Percentiles rank a stretch among this genome's conserved stretches.
These are phyloP conservation scores for Penicillium sp. DNA, from an alignment of 2,329 filamentous ascomycete genomes.

Conservation along the genomic window DNA sequence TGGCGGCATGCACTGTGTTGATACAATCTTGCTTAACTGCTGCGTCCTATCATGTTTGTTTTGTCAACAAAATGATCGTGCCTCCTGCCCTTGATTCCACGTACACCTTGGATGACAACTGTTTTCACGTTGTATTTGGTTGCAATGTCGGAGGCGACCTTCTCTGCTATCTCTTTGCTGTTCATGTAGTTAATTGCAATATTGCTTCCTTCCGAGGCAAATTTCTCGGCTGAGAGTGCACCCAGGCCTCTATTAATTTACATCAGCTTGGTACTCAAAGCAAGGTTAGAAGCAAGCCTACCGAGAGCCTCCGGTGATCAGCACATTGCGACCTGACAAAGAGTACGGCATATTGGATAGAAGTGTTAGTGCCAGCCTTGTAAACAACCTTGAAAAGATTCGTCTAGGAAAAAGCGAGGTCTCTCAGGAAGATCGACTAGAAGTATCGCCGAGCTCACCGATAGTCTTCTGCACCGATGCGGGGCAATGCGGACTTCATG, in stretches of 20 bases:
- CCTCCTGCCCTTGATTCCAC: constrained; percentile 21
- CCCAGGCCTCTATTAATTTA: constrained; percentile 64
- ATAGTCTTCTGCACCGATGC: background rate
- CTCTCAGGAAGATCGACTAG: background rate
- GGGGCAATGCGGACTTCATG: background rate
- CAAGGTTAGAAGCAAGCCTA: constrained; percentile 37
- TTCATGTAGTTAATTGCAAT: constrained; percentile 74
- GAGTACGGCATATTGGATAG: constrained; percentile 58
- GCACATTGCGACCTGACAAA: constrained; percentile 63
- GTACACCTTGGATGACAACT: constrained; percentile 61
- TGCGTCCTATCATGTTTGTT: constrained; percentile 54
- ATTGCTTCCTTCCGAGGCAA: constrained; percentile 68
- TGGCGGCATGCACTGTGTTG: constrained; percentile 60
- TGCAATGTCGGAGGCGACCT: constrained; percentile 59
- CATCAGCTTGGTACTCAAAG: background rate
- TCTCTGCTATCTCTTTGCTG: constrained; percentile 60
- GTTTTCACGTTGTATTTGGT: constrained; percentile 55
- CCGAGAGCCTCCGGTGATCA: constrained; percentile 67
- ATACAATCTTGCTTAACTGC: constrained; percentile 61
- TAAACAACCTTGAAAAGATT: background rate
- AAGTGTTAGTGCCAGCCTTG: background rate
- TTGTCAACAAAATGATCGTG: constrained; percentile 10
- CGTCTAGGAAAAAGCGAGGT: too few relatives aligned
- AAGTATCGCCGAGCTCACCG: background rate
- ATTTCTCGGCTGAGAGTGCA: constrained; percentile 66